Evolutionary conservation across 2,329 filamentous ascomycete species (phyloP).

Genomic region (Penicillium sp.): DNA sequence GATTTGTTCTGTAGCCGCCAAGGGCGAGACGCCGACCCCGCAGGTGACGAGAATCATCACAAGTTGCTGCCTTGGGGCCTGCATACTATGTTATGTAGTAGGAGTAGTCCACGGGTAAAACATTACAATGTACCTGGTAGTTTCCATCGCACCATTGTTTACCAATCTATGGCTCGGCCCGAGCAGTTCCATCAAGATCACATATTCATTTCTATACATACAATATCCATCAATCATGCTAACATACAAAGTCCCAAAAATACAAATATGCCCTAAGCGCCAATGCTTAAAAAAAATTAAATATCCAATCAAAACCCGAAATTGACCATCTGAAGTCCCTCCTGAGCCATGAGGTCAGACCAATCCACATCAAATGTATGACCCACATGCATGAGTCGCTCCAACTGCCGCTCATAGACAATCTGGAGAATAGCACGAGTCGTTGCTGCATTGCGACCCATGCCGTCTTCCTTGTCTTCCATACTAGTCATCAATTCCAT

Average conservation of each 20-base stretch:
- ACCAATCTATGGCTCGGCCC: conserved; percentile 2
- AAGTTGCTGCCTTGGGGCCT: conserved; percentile 9
- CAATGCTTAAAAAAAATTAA: conserved; percentile 8
- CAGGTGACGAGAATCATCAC: conserved; percentile 20
- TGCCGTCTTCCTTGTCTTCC: conserved; percentile 44
- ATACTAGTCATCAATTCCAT: conserved; percentile 50
- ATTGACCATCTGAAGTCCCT: conserved; percentile 50
- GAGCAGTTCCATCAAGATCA: background rate
- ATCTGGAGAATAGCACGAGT: conserved; percentile 47
- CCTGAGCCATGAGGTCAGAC: conserved; percentile 48
- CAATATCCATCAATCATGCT: conserved; percentile 15
- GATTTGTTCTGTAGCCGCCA: conserved; percentile 11
- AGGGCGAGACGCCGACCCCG: conserved; percentile 22
- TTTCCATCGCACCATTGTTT: too few species aligned
- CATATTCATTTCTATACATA: conserved; percentile 22
- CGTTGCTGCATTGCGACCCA: conserved; percentile 49
- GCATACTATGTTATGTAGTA: background rate
- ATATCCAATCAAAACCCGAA: conserved; percentile 45
- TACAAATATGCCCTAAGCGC: conserved; percentile 4
- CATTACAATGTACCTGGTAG: too few species aligned
- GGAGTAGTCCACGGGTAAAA: too few species aligned
- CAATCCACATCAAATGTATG: conserved; percentile 50
- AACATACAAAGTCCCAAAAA: conserved; percentile 9
- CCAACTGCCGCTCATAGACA: conserved; percentile 50
- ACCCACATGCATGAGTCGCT: conserved; percentile 39